Evolutionary conservation across 306 rosid species (phyloP).

Genomic region (Corylus heterophylla): DNA sequence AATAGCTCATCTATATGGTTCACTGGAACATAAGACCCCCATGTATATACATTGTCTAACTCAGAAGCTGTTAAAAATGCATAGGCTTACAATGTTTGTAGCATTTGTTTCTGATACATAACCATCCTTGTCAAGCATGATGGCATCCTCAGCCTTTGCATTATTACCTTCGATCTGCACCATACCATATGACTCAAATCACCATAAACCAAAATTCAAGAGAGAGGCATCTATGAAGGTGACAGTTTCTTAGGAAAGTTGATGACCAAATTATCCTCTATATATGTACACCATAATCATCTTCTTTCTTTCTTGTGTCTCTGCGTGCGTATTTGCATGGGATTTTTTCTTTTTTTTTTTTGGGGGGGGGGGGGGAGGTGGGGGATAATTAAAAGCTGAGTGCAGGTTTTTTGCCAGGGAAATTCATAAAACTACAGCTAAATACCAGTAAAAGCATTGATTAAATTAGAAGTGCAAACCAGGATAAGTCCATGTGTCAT

Average conservation of each 20-base stretch:
- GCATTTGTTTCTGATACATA: slow-evolving; percentile 89
- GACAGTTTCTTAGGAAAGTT: background rate
- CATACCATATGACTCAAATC: slow-evolving; percentile 22
- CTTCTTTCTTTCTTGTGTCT: background rate
- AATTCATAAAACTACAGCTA: background rate
- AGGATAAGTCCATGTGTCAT: background rate
- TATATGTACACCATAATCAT: background rate
- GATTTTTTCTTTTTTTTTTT: no score
- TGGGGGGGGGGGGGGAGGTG: no score
- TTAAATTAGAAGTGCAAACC: background rate
- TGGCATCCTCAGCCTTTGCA: slow-evolving; percentile 78
- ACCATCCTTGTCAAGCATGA: slow-evolving; percentile 89
- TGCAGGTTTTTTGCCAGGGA: background rate
- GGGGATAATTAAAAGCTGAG: background rate
- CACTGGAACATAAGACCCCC: background rate
- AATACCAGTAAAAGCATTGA: background rate
- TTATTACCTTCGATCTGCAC: slow-evolving; percentile 87
- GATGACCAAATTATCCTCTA: background rate
- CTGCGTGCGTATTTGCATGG: no score
- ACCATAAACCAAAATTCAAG: slow-evolving; percentile 11
- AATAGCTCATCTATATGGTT: slow-evolving; percentile 12
- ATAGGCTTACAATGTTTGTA: slow-evolving; percentile 70
- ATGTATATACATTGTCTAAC: background rate
- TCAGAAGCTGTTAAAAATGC: slow-evolving; percentile 17
- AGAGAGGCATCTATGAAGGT: slow-evolving; percentile 9